phyloP scores from a whole-genome alignment of 139 green algal species.

The Spirogloea muscicola region DNA sequence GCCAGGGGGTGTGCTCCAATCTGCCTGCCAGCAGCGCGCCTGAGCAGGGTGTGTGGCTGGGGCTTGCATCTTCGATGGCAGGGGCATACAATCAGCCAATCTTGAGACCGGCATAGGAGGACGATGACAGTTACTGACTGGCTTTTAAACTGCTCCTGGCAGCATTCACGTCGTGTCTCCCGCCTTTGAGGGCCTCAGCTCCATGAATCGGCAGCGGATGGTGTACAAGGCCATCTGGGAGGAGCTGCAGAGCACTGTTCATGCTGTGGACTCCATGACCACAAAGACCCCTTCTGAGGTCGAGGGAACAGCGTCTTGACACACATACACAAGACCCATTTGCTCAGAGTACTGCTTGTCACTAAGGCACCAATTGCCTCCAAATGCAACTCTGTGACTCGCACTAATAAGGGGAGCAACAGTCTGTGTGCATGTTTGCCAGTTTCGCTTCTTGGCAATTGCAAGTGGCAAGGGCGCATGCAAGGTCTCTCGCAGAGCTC shows the following conservation, averaged over 20 bases:
- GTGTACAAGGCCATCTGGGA: slow-evolving; percentile 61
- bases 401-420: too few relatives aligned
- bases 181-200: slow-evolving; percentile 52
- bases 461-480: too few relatives aligned
- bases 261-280: slow-evolving; percentile 24
- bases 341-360: too few relatives aligned
- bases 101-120: not conserved
- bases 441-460: too few relatives aligned
- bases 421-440: too few relatives aligned
- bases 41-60: not conserved
- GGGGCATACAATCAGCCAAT: too few relatives aligned
- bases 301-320: too few relatives aligned
- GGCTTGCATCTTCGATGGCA: not conserved
- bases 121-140: not conserved
- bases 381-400: too few relatives aligned
- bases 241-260: slow-evolving; percentile 44
- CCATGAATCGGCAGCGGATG: slow-evolving; percentile 49
- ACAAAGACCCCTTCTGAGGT: slow-evolving; percentile 28
- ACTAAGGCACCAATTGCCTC: too few relatives aligned
- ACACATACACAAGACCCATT: too few relatives aligned
- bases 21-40: not conserved
- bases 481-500: too few relatives aligned
- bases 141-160: not conserved
- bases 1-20: too few relatives aligned
- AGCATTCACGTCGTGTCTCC: slow-evolving; percentile 53